Conservation (phyloP, 371 early-diverging fungal species). For the Funneliformis caledonium region DNA sequence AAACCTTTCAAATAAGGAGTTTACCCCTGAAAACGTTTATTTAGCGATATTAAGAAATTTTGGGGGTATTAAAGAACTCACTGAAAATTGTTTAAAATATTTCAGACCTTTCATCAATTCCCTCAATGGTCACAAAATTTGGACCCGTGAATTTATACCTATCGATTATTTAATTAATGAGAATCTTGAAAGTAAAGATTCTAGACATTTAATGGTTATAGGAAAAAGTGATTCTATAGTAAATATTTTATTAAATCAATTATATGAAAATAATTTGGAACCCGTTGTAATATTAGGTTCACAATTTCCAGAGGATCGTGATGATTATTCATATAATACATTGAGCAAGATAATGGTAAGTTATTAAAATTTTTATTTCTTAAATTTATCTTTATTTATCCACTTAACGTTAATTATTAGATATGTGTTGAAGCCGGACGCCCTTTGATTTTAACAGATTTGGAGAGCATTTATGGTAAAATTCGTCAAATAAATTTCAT, state of each 20-base stretch:
- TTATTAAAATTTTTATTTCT: too few species aligned
- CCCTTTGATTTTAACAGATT: conserved; percentile 41
- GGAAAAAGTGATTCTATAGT: conserved; percentile 41
- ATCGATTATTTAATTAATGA: conserved; percentile 28
- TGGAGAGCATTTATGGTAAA: conserved; percentile 40
- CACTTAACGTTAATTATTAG: too few species aligned
- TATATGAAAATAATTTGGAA: conserved; percentile 2
- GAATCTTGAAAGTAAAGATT: conserved; percentile 29
- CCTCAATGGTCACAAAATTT: too few species aligned
- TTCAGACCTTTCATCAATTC: too few species aligned
- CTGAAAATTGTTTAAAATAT: too few species aligned
- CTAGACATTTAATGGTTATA: conserved; percentile 41
- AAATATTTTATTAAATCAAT: conserved; percentile 24
- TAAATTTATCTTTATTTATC: too few species aligned
- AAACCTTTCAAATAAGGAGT: not conserved
- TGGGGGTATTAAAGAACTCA: not conserved
- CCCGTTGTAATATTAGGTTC: conserved; percentile 35
- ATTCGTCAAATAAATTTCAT: not conserved
- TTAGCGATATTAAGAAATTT: conserved; percentile 41
- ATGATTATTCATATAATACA: conserved; percentile 40
- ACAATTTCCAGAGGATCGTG: conserved; percentile 40
- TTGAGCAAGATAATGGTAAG: conserved; percentile 32
- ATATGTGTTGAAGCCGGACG: conserved; percentile 41
- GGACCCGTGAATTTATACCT: not conserved
- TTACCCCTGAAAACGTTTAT: conserved; percentile 18